Conservation (phyloP, 148 eudicot species). For the Arbutus unedo region DNA sequence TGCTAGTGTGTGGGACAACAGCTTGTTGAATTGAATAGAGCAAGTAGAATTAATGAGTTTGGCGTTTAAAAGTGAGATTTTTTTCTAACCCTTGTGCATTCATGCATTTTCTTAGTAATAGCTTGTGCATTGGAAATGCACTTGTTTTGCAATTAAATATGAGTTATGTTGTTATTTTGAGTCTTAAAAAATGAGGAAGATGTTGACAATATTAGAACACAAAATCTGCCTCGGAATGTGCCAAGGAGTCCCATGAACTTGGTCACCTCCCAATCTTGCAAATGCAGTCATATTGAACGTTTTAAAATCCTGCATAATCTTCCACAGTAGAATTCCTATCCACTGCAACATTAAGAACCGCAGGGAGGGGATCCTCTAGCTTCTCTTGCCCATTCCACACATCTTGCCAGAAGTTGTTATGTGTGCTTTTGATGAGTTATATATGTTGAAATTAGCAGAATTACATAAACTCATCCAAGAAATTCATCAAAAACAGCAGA, state of each 20-base stretch:
- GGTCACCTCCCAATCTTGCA: background rate
- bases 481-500: background rate
- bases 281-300: background rate
- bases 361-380: background rate
- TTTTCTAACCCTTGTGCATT: background rate
- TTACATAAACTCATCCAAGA: background rate
- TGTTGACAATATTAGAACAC: background rate
- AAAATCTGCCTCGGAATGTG: background rate
- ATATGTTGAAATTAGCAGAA: conserved; percentile 7
- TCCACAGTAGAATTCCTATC: background rate
- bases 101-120: background rate
- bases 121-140: background rate
- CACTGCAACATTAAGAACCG: background rate
- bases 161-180: background rate
- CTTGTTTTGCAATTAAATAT: background rate
- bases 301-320: background rate
- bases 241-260: background rate
- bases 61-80: background rate
- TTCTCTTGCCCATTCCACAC: background rate
- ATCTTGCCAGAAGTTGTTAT: background rate
- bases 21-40: background rate
- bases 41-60: background rate
- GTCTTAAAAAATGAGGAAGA: no score
- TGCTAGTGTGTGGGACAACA: background rate
- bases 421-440: background rate